phyloP scores from a whole-genome alignment of 441 rosid species.

The Theobroma grandiflorum region DNA sequence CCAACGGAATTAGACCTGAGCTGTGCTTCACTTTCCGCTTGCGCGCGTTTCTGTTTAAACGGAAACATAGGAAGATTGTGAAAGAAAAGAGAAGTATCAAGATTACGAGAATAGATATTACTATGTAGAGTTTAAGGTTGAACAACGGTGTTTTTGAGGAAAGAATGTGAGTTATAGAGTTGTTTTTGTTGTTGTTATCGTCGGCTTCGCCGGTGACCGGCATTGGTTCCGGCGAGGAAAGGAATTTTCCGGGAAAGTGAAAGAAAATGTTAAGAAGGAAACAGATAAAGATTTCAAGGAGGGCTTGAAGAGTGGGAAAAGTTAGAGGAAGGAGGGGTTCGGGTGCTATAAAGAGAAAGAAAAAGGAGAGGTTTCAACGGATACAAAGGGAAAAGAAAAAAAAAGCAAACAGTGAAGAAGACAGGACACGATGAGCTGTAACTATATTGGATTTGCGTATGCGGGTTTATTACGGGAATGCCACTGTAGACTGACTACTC shows the following conservation, averaged over 20 bases:
- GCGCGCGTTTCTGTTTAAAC: constrained; percentile 52
- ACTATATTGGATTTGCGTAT: constrained; percentile 17
- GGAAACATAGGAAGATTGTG: constrained; percentile 58
- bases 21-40: constrained; percentile 66
- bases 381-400: constrained; percentile 23
- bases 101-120: constrained; percentile 55
- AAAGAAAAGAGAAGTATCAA: constrained; percentile 47
- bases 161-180: constrained; percentile 41
- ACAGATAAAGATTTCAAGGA: constrained; percentile 24
- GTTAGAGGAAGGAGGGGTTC: not conserved
- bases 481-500: constrained; percentile 31
- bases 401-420: constrained; percentile 15
- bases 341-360: constrained; percentile 17
- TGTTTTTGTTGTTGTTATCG: not conserved
- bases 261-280: not conserved
- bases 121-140: constrained; percentile 60
- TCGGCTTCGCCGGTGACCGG: constrained; percentile 45
- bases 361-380: constrained; percentile 26
- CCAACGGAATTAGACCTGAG: constrained; percentile 75
- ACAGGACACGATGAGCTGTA: constrained; percentile 2
- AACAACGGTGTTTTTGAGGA: constrained; percentile 56
- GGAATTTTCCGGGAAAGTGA: constrained; percentile 27
- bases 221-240: constrained; percentile 43
- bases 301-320: not conserved
- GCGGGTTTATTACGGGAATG: constrained; percentile 38